Percentiles rank a stretch among this genome's conserved stretches.
phyloP scores from a whole-genome alignment of 2,329 filamentous ascomycete genomes.

The Penicillium griseofulvum region DNA sequence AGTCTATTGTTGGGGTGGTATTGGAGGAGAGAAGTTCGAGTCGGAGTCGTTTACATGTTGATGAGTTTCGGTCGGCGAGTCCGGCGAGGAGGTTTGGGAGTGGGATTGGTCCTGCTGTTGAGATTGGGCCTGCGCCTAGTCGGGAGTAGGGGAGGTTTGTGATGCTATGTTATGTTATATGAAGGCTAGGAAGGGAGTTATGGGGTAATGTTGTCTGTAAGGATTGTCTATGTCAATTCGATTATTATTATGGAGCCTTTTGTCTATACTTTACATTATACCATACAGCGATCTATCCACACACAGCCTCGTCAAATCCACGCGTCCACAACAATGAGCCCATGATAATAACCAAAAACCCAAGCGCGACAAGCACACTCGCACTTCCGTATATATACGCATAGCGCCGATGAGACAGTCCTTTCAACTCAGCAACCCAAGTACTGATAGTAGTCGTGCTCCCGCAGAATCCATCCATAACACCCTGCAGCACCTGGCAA shows the following conservation, averaged over 20 bases:
- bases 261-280: background rate
- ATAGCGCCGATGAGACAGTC: constrained; percentile 50
- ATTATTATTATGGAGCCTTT: background rate
- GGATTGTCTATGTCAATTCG: background rate
- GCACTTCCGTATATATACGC: constrained; percentile 60
- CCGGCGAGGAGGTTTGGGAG: background rate
- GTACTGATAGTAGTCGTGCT: constrained; percentile 66
- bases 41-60: background rate
- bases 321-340: constrained; percentile 57
- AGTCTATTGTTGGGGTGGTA: background rate
- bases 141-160: background rate
- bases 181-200: background rate
- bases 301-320: constrained; percentile 38
- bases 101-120: background rate
- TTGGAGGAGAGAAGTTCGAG: background rate
- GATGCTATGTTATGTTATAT: background rate
- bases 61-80: background rate
- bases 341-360: constrained; percentile 53
- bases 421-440: constrained; percentile 62
- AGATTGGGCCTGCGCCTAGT: constrained; percentile 3
- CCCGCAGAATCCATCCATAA: constrained; percentile 68
- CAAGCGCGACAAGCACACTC: constrained; percentile 50
- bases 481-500: constrained; percentile 66
- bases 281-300: constrained; percentile 19
- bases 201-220: background rate